Conservation (phyloP, 441 rosid genomes). For the Bruguiera hainesii region DNA sequence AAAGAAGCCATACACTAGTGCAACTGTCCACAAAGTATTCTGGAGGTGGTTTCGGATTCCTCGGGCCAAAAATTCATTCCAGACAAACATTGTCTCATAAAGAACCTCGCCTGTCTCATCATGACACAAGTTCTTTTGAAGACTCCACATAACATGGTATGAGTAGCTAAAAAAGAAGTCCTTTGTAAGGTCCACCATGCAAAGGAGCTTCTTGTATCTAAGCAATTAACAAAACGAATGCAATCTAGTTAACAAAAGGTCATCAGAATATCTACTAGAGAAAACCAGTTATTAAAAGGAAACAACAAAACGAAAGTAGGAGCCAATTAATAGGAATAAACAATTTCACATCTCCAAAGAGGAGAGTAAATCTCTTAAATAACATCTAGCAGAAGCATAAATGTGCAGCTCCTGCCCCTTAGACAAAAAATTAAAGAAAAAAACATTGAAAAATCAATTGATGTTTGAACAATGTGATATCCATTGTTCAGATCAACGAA, state of each 20-base stretch:
- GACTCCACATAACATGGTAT: constrained; percentile 87
- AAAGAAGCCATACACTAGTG: constrained; percentile 93
- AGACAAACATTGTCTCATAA: constrained; percentile 96
- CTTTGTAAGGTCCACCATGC: constrained; percentile 90
- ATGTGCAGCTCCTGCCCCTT: background rate
- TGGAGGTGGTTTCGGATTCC: constrained; percentile 81
- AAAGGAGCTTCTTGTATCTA: constrained; percentile 98
- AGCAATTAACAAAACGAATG: constrained; percentile 24
- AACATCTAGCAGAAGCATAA: constrained; percentile 1
- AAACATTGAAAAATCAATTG: too few species aligned
- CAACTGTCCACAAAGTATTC: constrained; percentile 94
- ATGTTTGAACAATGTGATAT: too few species aligned
- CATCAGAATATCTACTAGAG: background rate
- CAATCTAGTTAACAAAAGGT: constrained; percentile 16
- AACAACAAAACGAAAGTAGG: background rate
- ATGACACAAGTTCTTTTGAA: constrained; percentile 77
- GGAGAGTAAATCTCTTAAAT: background rate
- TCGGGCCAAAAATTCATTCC: constrained; percentile 96
- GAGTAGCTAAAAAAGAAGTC: constrained; percentile 99
- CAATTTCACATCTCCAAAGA: background rate
- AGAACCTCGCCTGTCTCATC: constrained; percentile 62
- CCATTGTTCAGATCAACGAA: too few species aligned
- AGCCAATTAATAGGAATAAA: background rate
- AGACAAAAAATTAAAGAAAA: too few species aligned
- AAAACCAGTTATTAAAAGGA: background rate